Conservation (phyloP, 1,284 basidiomycete genomes). For the Phylloporus sp. region DNA sequence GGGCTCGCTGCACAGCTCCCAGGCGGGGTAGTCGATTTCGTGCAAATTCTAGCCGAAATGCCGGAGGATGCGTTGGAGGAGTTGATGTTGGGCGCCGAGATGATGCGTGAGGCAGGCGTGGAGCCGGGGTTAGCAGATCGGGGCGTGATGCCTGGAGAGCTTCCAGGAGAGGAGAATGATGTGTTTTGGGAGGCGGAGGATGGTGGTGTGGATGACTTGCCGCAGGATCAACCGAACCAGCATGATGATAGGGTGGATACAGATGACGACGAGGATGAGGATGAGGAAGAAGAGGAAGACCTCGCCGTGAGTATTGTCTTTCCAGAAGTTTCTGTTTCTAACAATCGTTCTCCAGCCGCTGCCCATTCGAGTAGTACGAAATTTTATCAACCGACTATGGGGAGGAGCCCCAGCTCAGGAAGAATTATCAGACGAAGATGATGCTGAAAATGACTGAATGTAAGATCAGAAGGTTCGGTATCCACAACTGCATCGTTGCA, state of each 20-base stretch:
- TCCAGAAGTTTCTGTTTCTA: slow-evolving; percentile 3
- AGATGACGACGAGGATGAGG: slow-evolving; percentile 46
- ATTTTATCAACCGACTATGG: slow-evolving; percentile 70
- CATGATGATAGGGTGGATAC: slow-evolving; percentile 46
- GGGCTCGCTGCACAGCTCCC: slow-evolving; percentile 65
- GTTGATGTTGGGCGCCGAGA: slow-evolving; percentile 56
- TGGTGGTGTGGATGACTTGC: slow-evolving; percentile 23
- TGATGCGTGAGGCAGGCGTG: slow-evolving; percentile 40
- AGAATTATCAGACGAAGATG: slow-evolving; percentile 46
- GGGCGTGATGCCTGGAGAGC: slow-evolving; percentile 47
- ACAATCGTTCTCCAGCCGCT: slow-evolving; percentile 54
- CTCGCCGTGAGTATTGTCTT: slow-evolving; percentile 52
- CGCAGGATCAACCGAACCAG: slow-evolving; percentile 4
- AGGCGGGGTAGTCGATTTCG: slow-evolving; percentile 70
- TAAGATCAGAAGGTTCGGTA: neutral
- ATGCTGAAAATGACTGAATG: slow-evolving; percentile 6
- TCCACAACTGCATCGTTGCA: neutral
- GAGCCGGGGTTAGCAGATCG: slow-evolving; percentile 49
- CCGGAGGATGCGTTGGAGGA: slow-evolving; percentile 68
- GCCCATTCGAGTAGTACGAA: slow-evolving; percentile 67
- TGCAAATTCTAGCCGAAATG: slow-evolving; percentile 63
- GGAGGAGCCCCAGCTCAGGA: slow-evolving; percentile 49
- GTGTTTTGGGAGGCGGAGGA: slow-evolving; percentile 36
- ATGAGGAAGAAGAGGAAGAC: slow-evolving; percentile 42
- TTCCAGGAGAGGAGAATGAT: slow-evolving; percentile 28